Evolutionary conservation across 83 land plant species (phyloP).

Genomic region (Picea mariana): DNA sequence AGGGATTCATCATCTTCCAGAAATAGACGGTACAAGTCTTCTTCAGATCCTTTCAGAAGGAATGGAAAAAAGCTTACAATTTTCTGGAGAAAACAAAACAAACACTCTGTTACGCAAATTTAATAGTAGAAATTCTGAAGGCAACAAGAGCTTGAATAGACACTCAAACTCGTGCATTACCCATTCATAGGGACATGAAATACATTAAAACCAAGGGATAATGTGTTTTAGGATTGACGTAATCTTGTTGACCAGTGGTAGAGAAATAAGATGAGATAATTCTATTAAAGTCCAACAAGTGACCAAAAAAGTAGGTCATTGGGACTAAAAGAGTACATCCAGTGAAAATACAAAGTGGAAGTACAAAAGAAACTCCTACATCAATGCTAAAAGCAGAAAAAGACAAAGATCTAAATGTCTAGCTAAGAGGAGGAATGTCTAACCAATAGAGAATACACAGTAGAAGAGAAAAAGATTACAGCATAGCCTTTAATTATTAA

Average conservation of each 20-base stretch:
- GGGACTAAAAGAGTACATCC: too few relatives aligned
- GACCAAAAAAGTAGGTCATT: too few relatives aligned
- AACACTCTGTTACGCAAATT: background rate
- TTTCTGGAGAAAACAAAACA: conserved; percentile 31
- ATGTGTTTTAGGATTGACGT: background rate
- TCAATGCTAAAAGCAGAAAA: too few relatives aligned
- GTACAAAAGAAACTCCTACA: too few relatives aligned
- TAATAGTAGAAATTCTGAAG: background rate
- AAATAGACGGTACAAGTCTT: conserved; percentile 35
- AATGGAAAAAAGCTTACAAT: conserved; percentile 56
- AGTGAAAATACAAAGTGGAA: too few relatives aligned
- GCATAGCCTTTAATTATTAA: background rate
- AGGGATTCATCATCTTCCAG: conserved; percentile 33
- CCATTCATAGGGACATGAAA: background rate
- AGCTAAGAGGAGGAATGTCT: too few relatives aligned
- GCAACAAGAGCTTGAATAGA: background rate
- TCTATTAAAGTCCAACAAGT: too few relatives aligned
- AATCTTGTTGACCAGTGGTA: too few relatives aligned
- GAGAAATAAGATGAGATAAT: too few relatives aligned
- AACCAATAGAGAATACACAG: too few relatives aligned
- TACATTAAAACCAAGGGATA: background rate
- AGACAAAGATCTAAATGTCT: too few relatives aligned
- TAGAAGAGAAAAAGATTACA: background rate
- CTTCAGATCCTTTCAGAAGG: conserved; percentile 64
- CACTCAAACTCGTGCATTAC: background rate